Evolutionary conservation across 805 yeast genomes (phyloP), one percentile per base, ranked within the genome.

Genomic region (Saccharomycopsis sp.): DNA sequence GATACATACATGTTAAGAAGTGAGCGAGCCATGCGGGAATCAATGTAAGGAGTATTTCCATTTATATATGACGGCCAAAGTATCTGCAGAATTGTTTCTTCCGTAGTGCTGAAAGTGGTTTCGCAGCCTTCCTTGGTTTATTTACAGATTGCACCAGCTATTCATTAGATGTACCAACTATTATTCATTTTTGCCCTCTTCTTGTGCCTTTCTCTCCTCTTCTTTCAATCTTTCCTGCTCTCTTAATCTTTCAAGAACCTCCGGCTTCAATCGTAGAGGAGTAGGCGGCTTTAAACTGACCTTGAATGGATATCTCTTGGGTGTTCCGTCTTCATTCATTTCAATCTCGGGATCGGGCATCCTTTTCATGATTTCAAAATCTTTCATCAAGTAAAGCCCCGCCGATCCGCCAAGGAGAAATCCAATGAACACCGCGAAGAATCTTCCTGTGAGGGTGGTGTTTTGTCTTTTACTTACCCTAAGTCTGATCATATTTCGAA

Each of bases 251-350:
- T 39, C 53, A 2, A 21, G 30, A 0, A 46, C 63, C 30, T 59
- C 63, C 0, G 65, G 63, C 32, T 60, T 67, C 43, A 66, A 49
- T 36, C 63, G 60, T 19, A 67, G 43, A 0, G 69, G 68, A 16
- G 59, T 58, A 38, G 62, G 59, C 29, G 62, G 63, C 20, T 59
- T 53, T 38, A 62, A 59, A 10, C 53, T 50, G 9, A 68, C 56
- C 30, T 46, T 59, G 39, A 67, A 54, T 5, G 64, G 60, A 29
- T 49, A 48, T 30, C 53, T 59, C 31, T 63, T 62, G 48, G 64
- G 61, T 10, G 65, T 60, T 0, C 67, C 65, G 32, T 64, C 53
- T 34, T 58, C 60, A 38, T 65, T 65, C 34, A 54, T 57, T 37
- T 58, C 58, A 1, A 69, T 61, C 19, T 71, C 70, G 10, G 59